Conservation (phyloP, 2,329 filamentous ascomycete species). For the Aspergillus luchuensis region DNA sequence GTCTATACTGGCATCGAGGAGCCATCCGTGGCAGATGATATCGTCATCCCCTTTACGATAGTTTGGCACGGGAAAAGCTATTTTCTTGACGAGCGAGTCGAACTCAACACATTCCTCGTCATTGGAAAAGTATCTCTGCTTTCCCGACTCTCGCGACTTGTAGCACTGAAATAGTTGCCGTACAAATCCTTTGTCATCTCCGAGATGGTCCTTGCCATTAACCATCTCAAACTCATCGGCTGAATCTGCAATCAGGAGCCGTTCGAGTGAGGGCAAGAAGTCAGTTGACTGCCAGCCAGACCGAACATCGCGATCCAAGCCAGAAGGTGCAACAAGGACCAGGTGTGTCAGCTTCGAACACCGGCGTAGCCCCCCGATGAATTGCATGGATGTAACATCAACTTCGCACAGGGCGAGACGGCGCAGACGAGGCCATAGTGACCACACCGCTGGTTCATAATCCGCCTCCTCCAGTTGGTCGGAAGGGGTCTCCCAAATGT, state of each 20-base stretch:
- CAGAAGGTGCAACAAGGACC: constrained; percentile 16
- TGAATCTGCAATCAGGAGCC: constrained; percentile 14
- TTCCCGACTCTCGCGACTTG: background rate
- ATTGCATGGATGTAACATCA: constrained; percentile 9
- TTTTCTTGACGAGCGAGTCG: background rate
- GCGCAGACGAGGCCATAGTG: constrained; percentile 17
- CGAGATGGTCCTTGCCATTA: constrained; percentile 10
- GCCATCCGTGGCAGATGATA: constrained; percentile 1
- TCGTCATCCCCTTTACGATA: background rate
- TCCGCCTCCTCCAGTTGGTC: background rate
- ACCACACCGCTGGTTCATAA: constrained; percentile 15
- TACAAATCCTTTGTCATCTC: constrained; percentile 3
- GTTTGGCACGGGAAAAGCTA: background rate
- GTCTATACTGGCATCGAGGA: background rate
- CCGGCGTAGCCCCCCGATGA: constrained; percentile 9
- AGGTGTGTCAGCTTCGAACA: constrained; percentile 17
- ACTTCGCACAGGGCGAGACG: constrained; percentile 18
- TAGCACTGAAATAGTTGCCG: background rate
- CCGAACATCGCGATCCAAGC: constrained; percentile 4
- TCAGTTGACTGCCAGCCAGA: constrained; percentile 3
- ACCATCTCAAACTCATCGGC: constrained; percentile 10
- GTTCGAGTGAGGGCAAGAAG: constrained; percentile 15
- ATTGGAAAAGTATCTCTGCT: background rate
- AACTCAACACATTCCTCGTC: background rate
- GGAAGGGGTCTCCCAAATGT: background rate